Percentiles rank a stretch among this genome's conserved stretches.
Evolutionary conservation across 208 protist species (phyloP).

Genomic region (Trypanosoma avium): DNA sequence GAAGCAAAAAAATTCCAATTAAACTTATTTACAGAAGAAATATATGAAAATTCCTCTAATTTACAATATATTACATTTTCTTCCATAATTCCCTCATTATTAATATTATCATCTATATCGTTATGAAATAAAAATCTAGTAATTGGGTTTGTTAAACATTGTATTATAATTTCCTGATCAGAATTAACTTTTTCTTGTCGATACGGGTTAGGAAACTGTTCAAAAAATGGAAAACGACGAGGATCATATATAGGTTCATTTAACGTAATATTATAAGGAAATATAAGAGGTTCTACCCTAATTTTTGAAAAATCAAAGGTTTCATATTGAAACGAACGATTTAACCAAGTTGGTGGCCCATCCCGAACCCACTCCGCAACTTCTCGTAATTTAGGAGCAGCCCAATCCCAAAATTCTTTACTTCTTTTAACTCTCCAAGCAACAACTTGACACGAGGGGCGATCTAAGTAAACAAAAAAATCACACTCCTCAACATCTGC

Average conservation of each 20-base stretch:
- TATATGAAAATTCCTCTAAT: not conserved
- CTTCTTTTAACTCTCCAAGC: slow-evolving; percentile 76
- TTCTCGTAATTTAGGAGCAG: slow-evolving; percentile 66
- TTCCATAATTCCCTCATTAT: not conserved
- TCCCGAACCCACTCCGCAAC: slow-evolving; percentile 66
- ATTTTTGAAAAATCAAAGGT: slow-evolving; percentile 69
- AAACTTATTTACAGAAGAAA: not conserved
- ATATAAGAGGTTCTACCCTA: slow-evolving; percentile 67
- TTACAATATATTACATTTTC: slow-evolving; percentile 6
- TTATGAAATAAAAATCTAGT: slow-evolving; percentile 35
- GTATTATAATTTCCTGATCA: slow-evolving; percentile 12
- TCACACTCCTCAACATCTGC: slow-evolving; percentile 83
- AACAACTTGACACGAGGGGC: slow-evolving; percentile 54
- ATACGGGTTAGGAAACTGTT: slow-evolving; percentile 38
- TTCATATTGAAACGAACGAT: slow-evolving; percentile 64
- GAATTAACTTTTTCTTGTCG: not conserved
- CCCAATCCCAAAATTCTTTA: slow-evolving; percentile 79
- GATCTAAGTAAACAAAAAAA: slow-evolving; percentile 89
- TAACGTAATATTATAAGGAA: slow-evolving; percentile 64
- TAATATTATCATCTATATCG: not conserved
- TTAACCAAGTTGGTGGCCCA: slow-evolving; percentile 49
- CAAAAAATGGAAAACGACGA: slow-evolving; percentile 65
- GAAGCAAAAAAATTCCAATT: slow-evolving; percentile 9
- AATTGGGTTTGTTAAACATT: slow-evolving; percentile 15
- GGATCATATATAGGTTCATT: slow-evolving; percentile 42